Base-by-base conservation (phyloP, 768 basidiomycete genomes). In the Pleurotus platypus region DNA sequence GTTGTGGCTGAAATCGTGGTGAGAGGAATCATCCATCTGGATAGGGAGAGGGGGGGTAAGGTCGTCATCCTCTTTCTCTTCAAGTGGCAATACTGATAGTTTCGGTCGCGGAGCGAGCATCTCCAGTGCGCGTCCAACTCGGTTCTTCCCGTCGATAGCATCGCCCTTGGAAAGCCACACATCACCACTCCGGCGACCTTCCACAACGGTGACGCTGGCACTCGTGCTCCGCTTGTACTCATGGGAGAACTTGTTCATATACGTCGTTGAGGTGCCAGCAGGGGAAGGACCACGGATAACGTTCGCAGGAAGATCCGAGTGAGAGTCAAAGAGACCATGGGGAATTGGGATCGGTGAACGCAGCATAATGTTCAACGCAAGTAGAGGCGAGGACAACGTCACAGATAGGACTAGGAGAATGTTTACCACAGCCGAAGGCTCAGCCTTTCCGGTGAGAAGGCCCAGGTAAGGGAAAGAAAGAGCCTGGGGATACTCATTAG, bases 131-230 rank as follows among this genome's bases (percentile, higher is more conserved):
- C 87, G 82, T 43, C 80, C 75, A 27, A 87, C 61, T 62, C 83
- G 86, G 55, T 72, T 72, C 67, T 84, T 87, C 1, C 85, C 85
- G 49, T 86, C 84, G 18, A 86, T 72, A 5, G 87, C 88, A 58
- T 89, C 82, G n/a, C 87, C 86, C 55, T 85, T 86, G 11, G 80
- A 67, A 61, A 90, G 69, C 89, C 89, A 89, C 26, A 90, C 82
- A 62, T 90, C 88, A 22, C 86, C 85, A 61, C 86, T 87, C 47
- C 85, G 83, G 30, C 85, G 80, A 26, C 81, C 83, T 67, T 89
- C 86, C 18, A 89, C 82, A 40, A 88, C 81, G 16, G 85, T 88
- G 49, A 82, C 78, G 60, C 82, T 86, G 46, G 78, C 76, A 59
- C 81, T 83, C 47, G 78, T 81, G 67, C 84, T 86, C 55, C 81